Conservation (phyloP, 1,284 basidiomycete genomes). For the Rhodotorula sp. region DNA sequence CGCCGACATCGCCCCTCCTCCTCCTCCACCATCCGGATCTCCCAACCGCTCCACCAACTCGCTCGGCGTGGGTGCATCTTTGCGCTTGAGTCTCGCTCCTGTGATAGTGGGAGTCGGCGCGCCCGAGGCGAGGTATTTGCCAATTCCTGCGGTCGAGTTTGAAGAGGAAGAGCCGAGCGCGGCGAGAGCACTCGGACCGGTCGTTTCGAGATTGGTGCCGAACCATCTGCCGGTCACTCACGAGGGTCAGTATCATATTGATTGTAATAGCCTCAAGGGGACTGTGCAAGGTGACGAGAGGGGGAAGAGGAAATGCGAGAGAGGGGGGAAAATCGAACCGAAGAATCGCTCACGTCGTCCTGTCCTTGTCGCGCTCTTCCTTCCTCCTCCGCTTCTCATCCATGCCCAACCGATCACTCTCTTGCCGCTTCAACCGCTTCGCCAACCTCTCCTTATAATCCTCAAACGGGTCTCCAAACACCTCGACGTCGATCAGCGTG, state of each 20-base stretch:
- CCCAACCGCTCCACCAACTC: constrained; percentile 19
- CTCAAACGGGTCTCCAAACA: constrained; percentile 72
- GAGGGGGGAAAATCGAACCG: background rate
- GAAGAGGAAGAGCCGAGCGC: background rate
- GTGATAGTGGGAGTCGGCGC: constrained; percentile 3
- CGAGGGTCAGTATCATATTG: background rate
- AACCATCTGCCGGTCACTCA: constrained; percentile 40
- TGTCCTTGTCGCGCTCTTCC: constrained; percentile 59
- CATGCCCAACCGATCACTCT: constrained; percentile 52
- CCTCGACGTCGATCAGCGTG: constrained; percentile 58
- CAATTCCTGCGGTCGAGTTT: constrained; percentile 45
- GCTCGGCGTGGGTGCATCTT: constrained; percentile 46
- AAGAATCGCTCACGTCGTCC: constrained; percentile 46
- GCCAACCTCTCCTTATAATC: constrained; percentile 72
- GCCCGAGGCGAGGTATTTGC: constrained; percentile 50
- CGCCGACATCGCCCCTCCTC: constrained; percentile 30
- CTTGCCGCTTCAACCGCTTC: constrained; percentile 62
- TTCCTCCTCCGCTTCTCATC: constrained; percentile 44
- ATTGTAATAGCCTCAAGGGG: no score
- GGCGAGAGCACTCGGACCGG: constrained; percentile 7
- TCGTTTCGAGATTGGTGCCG: constrained; percentile 38
- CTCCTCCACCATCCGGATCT: constrained; percentile 36
- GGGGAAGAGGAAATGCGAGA: background rate
- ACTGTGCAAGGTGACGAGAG: background rate
- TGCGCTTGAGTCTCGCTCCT: constrained; percentile 28